Base-by-base conservation (phyloP, 1,284 basidiomycete genomes). In the Ceratobasidium sp. region DNA sequence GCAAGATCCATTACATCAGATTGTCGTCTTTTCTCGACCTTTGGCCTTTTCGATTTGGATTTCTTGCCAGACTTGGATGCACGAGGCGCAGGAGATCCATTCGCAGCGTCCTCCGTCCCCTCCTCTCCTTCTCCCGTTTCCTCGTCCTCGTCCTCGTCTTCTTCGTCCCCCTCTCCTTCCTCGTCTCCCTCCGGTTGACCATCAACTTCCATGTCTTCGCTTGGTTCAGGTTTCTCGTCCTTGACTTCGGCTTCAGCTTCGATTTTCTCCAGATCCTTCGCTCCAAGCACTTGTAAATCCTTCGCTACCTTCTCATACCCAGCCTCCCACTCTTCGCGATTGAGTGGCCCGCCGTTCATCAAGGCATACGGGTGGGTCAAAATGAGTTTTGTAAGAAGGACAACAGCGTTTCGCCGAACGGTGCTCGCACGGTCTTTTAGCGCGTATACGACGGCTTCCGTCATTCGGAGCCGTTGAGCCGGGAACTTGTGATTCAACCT, bases 401-500 rank as follows among this genome's bases (percentile, higher is more conserved):
- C 86, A 62, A 94, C 91, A 10, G 96, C 92, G 73, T 88, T 89
- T 80, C 95, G 95, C 76, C 97, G 86, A 14, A 97, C 97, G 12
- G 87, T 89, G 36, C 93, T 89, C 0, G 89, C 90, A 82, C 98
- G 98, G 83, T 99, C 97, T 77, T 95, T 90, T 67, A 99, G 84
- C 5, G 93, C 90, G 5, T 85, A 88, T 43, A 93, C 88, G 0
- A 94, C 92, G 30, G 89, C 87, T 58, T 87, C 85, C 8, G 94
- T 90, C 71, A 97, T 89, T 23, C 85, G 83, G 32, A 94, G 84
- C 0, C 96, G 87, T 76, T 97, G 91, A 79, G 95, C 92, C 0
- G 95, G 94, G 81, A 95, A 96, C 78, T 94, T 96, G 77, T 86
- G 85, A 12, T 87, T 88, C 10, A 97, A 84, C 30, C 92, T 91